These are phyloP conservation scores for Hemileia vastatrix DNA, from an alignment of 1,284 basidiomycete species.

Conservation along the genomic window DNA sequence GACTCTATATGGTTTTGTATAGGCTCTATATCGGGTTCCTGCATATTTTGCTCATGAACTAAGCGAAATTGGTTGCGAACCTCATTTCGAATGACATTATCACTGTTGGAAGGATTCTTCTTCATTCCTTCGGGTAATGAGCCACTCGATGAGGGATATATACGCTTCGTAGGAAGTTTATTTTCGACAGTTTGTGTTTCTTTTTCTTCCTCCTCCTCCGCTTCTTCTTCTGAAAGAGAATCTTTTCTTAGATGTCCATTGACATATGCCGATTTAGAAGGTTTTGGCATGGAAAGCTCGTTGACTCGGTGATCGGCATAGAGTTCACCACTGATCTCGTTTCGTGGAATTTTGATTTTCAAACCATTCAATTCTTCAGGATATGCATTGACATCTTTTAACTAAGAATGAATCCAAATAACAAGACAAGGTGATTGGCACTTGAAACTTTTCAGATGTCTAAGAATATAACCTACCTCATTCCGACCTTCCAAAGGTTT, in stretches of 20 bases:
- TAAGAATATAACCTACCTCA: neutral
- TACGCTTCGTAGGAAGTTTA: neutral
- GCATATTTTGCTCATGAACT: neutral
- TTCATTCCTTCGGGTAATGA: neutral
- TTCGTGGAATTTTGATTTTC: neutral
- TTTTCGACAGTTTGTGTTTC: neutral
- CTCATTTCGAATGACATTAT: neutral
- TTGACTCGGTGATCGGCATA: slow-evolving; percentile 17
- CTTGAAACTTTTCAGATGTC: neutral
- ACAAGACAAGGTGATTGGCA: neutral
- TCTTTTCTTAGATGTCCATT: neutral
- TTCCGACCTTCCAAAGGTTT: slow-evolving; percentile 7
- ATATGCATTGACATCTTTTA: neutral
- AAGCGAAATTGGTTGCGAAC: neutral
- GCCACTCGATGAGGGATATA: neutral
- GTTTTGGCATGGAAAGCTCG: neutral
- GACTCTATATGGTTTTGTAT: neutral
- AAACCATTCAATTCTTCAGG: neutral
- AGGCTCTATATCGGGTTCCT: neutral
- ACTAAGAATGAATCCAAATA: neutral
- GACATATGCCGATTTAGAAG: neutral
- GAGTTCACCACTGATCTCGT: neutral
- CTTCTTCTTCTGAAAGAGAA: neutral
- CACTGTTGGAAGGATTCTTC: neutral
- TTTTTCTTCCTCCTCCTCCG: neutral